Conservation (phyloP, 768 basidiomycete genomes). For the Panaeolus papilionaceus region DNA sequence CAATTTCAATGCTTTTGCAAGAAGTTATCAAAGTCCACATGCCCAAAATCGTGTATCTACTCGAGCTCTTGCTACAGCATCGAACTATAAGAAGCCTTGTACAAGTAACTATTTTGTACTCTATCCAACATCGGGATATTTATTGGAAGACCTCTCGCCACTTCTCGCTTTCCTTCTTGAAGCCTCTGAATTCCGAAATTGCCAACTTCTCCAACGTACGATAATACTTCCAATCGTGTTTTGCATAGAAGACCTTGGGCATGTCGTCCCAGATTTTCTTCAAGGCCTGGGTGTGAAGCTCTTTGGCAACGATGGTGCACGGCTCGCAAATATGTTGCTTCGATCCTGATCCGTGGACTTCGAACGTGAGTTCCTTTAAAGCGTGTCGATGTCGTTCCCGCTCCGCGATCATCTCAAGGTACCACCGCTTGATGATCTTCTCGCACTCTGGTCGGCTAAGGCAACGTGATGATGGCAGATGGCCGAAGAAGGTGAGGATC, state of each 20-base stretch:
- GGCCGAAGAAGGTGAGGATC: conserved; percentile 5
- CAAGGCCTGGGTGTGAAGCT: neutral
- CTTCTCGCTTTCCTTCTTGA: conserved; percentile 13
- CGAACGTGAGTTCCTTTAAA: conserved; percentile 2
- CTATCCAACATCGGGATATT: neutral
- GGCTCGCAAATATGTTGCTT: conserved; percentile 8
- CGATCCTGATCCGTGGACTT: conserved; percentile 7
- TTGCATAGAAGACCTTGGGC: conserved; percentile 3
- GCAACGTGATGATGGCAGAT: conserved; percentile 8
- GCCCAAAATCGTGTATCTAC: neutral
- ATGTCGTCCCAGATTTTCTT: conserved; percentile 8
- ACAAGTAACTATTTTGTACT: neutral
- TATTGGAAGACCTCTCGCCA: conserved; percentile 9
- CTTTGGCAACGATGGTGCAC: neutral
- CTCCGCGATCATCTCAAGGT: conserved; percentile 10
- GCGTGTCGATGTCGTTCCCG: conserved; percentile 4
- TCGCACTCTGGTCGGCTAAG: conserved; percentile 7
- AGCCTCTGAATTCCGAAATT: neutral
- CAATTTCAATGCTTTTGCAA: neutral
- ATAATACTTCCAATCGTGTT: conserved; percentile 6
- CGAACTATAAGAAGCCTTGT: neutral
- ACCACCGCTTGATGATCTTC: conserved; percentile 6
- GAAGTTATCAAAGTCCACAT: neutral
- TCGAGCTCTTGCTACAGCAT: neutral
- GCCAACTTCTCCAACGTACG: conserved; percentile 6